phyloP scores from a whole-genome alignment of 2,329 filamentous ascomycete species.

The Daldinia eschscholtzii region DNA sequence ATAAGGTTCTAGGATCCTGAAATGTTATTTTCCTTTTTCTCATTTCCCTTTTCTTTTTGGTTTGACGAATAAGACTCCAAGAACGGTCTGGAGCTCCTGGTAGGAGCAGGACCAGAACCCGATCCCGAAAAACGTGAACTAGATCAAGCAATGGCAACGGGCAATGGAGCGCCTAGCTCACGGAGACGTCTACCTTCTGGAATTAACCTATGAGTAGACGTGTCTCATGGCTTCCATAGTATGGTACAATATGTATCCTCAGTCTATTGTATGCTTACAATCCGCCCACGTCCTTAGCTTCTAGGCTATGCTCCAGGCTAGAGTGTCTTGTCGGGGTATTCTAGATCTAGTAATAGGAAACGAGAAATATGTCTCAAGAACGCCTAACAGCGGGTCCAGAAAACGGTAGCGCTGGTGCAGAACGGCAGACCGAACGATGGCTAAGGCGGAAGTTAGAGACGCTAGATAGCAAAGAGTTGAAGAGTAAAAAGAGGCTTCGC shows the following conservation, averaged over 20 bases:
- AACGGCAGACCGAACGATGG: constrained; percentile 30
- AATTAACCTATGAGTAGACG: constrained; percentile 31
- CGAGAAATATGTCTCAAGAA: constrained; percentile 46
- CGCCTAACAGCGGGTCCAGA: constrained; percentile 48
- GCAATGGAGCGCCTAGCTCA: not conserved
- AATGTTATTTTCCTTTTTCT: constrained; percentile 8
- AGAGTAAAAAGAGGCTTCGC: constrained; percentile 16
- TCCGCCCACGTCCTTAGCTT: not conserved
- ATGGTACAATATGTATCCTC: not conserved
- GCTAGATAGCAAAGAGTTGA: constrained; percentile 28
- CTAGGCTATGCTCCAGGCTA: constrained; percentile 41
- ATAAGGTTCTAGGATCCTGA: constrained; percentile 11
- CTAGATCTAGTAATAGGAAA: constrained; percentile 50
- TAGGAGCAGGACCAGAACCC: constrained; percentile 2
- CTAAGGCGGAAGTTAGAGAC: constrained; percentile 17
- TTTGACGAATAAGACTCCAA: constrained; percentile 13
- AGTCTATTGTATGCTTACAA: constrained; percentile 1
- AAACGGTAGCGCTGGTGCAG: constrained; percentile 33
- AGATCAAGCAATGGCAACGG: constrained; percentile 3
- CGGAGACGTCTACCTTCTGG: constrained; percentile 18
- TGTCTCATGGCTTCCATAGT: constrained; percentile 28
- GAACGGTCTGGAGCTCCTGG: constrained; percentile 27
- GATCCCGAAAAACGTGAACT: constrained; percentile 3
- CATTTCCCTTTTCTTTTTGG: constrained; percentile 10
- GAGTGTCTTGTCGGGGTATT: constrained; percentile 40